These are phyloP conservation scores for Verbascum thapsus DNA, from an alignment of 257 asterid genomes.

Conservation along the genomic window DNA sequence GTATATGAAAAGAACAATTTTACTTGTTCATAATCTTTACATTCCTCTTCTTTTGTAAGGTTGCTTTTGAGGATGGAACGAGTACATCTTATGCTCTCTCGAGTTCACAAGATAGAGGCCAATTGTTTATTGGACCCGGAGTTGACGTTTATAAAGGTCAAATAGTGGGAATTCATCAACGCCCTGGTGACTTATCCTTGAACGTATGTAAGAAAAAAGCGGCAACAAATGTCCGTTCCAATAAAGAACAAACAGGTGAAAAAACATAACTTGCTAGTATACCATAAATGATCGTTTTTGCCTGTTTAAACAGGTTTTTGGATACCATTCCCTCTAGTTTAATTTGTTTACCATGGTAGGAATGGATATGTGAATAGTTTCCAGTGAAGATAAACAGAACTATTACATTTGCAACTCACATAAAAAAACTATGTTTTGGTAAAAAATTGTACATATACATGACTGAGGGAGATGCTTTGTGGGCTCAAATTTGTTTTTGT, in stretches of 20 bases:
- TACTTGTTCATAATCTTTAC: too few relatives aligned
- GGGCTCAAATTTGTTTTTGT: too few relatives aligned
- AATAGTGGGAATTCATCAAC: slow-evolving; percentile 93
- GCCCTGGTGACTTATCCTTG: slow-evolving; percentile 90
- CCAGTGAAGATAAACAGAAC: too few relatives aligned
- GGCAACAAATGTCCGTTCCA: slow-evolving; percentile 92
- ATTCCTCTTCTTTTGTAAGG: slow-evolving; percentile 51
- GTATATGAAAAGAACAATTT: too few relatives aligned
- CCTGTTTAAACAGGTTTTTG: not conserved
- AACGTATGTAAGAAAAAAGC: slow-evolving; percentile 98
- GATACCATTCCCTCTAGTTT: too few relatives aligned
- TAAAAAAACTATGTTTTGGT: too few relatives aligned
- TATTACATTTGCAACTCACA: too few relatives aligned
- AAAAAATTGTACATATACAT: too few relatives aligned
- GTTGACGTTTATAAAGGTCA: slow-evolving; percentile 90
- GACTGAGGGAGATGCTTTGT: too few relatives aligned
- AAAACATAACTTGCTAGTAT: not conserved
- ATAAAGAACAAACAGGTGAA: slow-evolving; percentile 86
- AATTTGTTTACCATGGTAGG: too few relatives aligned
- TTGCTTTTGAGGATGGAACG: slow-evolving; percentile 93
- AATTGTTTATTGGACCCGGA: slow-evolving; percentile 87
- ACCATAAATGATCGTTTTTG: not conserved
- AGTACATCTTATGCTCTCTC: slow-evolving; percentile 83
- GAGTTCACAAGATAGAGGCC: slow-evolving; percentile 96
- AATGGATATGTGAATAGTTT: too few relatives aligned